Base-by-base conservation (phyloP, 2,329 filamentous ascomycete species). In the Atkinsonella hypoxylon region DNA sequence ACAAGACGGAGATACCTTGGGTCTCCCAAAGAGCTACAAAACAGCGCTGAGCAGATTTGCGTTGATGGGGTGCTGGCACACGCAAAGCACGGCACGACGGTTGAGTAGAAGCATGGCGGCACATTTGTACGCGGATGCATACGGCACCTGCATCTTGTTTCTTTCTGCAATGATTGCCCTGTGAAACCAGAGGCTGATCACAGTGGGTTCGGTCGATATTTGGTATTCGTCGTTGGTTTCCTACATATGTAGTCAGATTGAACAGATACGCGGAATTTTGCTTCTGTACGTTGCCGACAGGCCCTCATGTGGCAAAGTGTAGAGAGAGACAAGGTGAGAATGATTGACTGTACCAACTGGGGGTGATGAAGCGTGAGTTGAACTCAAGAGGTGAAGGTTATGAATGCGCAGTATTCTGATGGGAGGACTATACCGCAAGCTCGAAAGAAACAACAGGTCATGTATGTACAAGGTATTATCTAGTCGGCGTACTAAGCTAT, bases 211-310 rank as follows among this genome's bases (percentile, higher is more conserved):
- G n/a, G 26, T 8, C 31, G 36, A 6, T n/a, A 26, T 17, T n/a
- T 15, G 17, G 31, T 46, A 7, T 22, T 43, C 11, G 39, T 30
- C 31, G 40, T 40, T 26, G 17, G 26, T 18, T 42, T 20, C 26
- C 7, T 47, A 47, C 38, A 43, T 17, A 32, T n/a, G 32, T 44
- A 51, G 39, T 47, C 45, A 44, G 36, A 51, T 51, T 47, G 45
- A 51, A 51, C 31, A 30, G 34, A 36, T 32, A 11, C 11, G n/a
- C 32, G 26, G 17, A 18, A 20, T n/a, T 41, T 18, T 15, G 39
- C n/a, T 4, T 18, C 18, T 26, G 26, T 26, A 26, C 26, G 8
- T 41, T 20, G 13, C n/a, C 7, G 18, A n/a, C 39, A n/a, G 10
- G 12, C 4, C 4, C 4, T 26, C 20, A 40, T 47, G 34, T n/a